phyloP scores from a whole-genome alignment of 2,329 filamentous ascomycete species.

The Fusarium concolor region DNA sequence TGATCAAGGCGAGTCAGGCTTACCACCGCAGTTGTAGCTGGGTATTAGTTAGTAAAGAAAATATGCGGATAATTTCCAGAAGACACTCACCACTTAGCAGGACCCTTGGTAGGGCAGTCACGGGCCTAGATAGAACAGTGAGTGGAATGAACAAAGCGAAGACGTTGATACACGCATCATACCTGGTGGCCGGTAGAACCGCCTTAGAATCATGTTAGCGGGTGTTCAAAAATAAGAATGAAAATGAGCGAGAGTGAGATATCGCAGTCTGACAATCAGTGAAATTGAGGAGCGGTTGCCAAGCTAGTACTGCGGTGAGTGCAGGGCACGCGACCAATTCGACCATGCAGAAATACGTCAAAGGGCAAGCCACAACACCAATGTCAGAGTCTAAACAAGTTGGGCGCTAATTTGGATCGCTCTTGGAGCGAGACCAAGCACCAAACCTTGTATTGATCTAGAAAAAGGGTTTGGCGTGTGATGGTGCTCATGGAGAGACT shows the following conservation, averaged over 20 bases:
- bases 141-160: constrained; percentile 3
- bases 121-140: constrained; percentile 68
- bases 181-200: constrained; percentile 81
- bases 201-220: constrained; percentile 61
- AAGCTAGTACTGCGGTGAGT: constrained; percentile 1
- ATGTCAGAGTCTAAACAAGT: not conserved
- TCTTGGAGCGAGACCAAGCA: not conserved
- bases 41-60: constrained; percentile 10
- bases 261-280: not conserved
- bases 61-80: not conserved
- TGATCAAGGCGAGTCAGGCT: constrained; percentile 46
- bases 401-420: not conserved
- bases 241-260: constrained; percentile 2
- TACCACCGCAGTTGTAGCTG: constrained; percentile 86
- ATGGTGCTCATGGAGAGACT: not conserved
- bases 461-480: not conserved
- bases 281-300: constrained; percentile 1
- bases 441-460: not conserved
- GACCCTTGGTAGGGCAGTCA: constrained; percentile 86
- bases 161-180: constrained; percentile 50
- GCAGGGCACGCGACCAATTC: constrained; percentile 10
- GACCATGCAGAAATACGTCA: not conserved
- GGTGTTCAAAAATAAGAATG: not conserved
- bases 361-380: constrained; percentile 1
- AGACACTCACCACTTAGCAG: constrained; percentile 78